These are phyloP conservation scores for Trichophyton verrucosum DNA, from an alignment of 2,329 filamentous ascomycete species.

Conservation along the genomic window DNA sequence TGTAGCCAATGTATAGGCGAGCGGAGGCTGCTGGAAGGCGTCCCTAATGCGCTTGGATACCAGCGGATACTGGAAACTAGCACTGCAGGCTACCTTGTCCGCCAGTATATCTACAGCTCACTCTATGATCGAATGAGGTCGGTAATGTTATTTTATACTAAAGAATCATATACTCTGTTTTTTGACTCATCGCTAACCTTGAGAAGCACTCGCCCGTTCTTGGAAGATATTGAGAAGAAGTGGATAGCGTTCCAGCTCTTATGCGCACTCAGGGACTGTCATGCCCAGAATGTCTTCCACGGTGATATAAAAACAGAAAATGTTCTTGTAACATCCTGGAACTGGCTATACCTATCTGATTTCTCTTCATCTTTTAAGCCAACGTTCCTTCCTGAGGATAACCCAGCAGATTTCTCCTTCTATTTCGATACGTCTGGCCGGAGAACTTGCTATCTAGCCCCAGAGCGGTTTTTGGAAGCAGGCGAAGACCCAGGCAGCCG, in stretches of 20 bases:
- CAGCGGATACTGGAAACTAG: conserved; percentile 85
- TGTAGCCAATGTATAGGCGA: conserved; percentile 47
- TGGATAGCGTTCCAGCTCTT: conserved; percentile 95
- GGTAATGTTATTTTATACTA: conserved; percentile 1
- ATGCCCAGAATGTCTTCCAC: conserved; percentile 78
- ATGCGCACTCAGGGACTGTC: conserved; percentile 83
- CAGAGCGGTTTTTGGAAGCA: conserved; percentile 72
- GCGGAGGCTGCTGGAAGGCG: conserved; percentile 61
- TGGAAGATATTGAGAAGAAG: conserved; percentile 97
- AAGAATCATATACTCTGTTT: not conserved
- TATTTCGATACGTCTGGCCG: conserved; percentile 91
- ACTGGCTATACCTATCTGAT: conserved; percentile 96
- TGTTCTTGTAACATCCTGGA: conserved; percentile 93
- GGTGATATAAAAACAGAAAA: conserved; percentile 99
- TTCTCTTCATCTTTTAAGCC: conserved; percentile 95
- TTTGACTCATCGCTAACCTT: conserved; percentile 17
- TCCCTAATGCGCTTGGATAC: conserved; percentile 84
- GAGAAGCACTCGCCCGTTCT: conserved; percentile 75
- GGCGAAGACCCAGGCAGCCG: conserved; percentile 53
- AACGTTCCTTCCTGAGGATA: conserved; percentile 84
- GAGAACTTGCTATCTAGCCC: conserved; percentile 87
- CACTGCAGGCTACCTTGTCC: conserved; percentile 81
- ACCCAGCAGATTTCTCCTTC: conserved; percentile 93
- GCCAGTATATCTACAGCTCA: conserved; percentile 92
- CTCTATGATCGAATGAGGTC: conserved; percentile 81